These are phyloP conservation scores for Pichia scutulata DNA, from an alignment of 805 yeast genomes.

Conservation along the genomic window DNA sequence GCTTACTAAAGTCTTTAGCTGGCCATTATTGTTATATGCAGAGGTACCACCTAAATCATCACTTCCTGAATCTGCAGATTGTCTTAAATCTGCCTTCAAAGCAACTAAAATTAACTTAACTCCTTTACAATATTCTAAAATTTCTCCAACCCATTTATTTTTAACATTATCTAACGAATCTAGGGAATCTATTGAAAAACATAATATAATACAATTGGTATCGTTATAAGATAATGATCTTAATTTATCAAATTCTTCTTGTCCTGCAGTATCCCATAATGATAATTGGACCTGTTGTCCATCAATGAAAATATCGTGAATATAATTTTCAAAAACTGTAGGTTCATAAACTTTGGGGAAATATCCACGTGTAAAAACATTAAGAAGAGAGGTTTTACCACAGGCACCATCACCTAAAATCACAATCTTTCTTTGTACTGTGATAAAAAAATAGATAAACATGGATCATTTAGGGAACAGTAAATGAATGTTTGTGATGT, in stretches of 20 bases:
- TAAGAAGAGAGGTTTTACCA: slow-evolving; percentile 91
- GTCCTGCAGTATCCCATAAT: slow-evolving; percentile 98
- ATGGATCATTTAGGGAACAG: background rate
- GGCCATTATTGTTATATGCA: slow-evolving; percentile 23
- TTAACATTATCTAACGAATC: slow-evolving; percentile 94
- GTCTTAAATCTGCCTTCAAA: slow-evolving; percentile 86
- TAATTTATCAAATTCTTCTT: slow-evolving; percentile 93
- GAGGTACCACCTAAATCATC: slow-evolving; percentile 18
- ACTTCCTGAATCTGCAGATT: slow-evolving; percentile 36
- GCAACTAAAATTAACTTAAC: slow-evolving; percentile 92
- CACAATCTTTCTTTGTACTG: slow-evolving; percentile 84
- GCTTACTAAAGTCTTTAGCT: slow-evolving; percentile 50
- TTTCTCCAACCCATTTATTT: slow-evolving; percentile 95
- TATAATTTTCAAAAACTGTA: slow-evolving; percentile 94
- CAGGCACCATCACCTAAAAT: slow-evolving; percentile 98
- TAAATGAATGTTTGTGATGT: background rate
- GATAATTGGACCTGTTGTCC: slow-evolving; percentile 88
- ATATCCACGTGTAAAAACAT: slow-evolving; percentile 94
- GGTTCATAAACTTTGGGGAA: slow-evolving; percentile 98
- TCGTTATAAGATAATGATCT: slow-evolving; percentile 90
- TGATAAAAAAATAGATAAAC: slow-evolving; percentile 1
- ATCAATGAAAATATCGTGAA: slow-evolving; percentile 93
- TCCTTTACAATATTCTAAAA: slow-evolving; percentile 94
- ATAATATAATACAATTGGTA: slow-evolving; percentile 94
- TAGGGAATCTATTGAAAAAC: slow-evolving; percentile 88